Conservation (phyloP, 495 filamentous ascomycete genomes). For the Hapsidospora chrysogenum region DNA sequence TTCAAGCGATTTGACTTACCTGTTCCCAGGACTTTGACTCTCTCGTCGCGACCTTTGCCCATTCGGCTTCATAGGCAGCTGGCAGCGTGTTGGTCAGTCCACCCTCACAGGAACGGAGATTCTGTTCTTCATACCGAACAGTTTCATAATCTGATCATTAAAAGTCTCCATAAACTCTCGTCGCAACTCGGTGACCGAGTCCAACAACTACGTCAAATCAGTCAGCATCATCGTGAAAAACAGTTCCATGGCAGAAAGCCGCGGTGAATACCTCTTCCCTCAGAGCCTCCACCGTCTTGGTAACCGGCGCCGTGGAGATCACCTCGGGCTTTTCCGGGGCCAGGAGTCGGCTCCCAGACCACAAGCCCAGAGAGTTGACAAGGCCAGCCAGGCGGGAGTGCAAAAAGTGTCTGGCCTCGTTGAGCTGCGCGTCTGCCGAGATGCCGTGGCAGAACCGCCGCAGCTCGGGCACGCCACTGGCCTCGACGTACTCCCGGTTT, state of each 20-base stretch:
- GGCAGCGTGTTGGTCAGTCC: background rate
- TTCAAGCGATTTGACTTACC: slow-evolving; percentile 3
- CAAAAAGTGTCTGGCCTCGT: slow-evolving; percentile 9
- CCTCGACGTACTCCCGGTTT: slow-evolving; percentile 6
- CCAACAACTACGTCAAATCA: background rate
- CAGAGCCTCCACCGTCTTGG: background rate
- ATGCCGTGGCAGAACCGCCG: slow-evolving; percentile 11
- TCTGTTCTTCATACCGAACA: background rate
- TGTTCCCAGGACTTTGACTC: slow-evolving; percentile 4
- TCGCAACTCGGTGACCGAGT: background rate
- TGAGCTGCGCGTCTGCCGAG: slow-evolving; percentile 9
- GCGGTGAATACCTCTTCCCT: background rate
- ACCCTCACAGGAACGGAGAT: background rate
- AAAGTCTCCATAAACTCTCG: background rate
- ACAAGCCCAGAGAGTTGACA: slow-evolving; percentile 5
- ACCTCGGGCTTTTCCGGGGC: slow-evolving; percentile 2
- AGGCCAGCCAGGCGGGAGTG: slow-evolving; percentile 7
- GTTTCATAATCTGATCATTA: background rate
- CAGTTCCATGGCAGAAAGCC: background rate
- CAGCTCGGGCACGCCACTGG: slow-evolving; percentile 13
- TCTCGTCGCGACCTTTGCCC: slow-evolving; percentile 1
- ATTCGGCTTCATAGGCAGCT: background rate
- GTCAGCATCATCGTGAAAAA: background rate
- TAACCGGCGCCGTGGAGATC: background rate
- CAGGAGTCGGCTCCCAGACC: background rate